Percentiles rank a stretch among this genome's conserved stretches.
These are phyloP conservation scores for Exsudoporus frostii DNA, from an alignment of 768 basidiomycete genomes.

Conservation along the genomic window DNA sequence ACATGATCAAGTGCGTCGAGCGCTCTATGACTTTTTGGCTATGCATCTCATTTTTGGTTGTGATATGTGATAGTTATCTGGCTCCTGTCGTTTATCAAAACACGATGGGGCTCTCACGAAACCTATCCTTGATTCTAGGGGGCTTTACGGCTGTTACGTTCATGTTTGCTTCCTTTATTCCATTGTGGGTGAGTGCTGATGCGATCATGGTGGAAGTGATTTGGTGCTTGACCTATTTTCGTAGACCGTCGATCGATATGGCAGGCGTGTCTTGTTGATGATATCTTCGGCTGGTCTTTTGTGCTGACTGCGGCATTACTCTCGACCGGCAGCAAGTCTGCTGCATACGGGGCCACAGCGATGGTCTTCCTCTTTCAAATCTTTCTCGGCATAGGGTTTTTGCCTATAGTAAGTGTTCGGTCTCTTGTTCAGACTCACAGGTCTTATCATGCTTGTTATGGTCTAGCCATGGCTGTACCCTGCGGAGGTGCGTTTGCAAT, in stretches of 20 bases:
- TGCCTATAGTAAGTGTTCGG: not conserved
- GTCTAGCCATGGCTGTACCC: not conserved
- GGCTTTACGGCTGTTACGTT: not conserved
- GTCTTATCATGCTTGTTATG: not conserved
- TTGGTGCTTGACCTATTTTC: not conserved
- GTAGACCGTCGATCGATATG: not conserved
- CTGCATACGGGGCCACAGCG: not conserved
- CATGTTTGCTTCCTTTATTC: slow-evolving; percentile 1
- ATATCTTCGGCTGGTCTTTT: not conserved
- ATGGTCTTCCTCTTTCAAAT: not conserved
- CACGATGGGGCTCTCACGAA: not conserved
- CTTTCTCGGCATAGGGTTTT: not conserved
- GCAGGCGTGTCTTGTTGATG: not conserved
- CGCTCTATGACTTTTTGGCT: not conserved
- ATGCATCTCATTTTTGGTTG: not conserved
- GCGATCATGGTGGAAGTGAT: not conserved
- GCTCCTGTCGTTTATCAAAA: not conserved
- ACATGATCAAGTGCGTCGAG: not conserved
- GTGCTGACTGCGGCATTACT: not conserved
- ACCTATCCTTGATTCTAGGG: not conserved
- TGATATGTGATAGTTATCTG: not conserved
- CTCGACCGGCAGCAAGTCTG: not conserved
- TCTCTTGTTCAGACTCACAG: not conserved
- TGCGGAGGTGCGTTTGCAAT: not conserved
- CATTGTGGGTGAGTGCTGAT: not conserved